Percentiles rank a stretch among this genome's conserved stretches.
Evolutionary conservation across 1,284 basidiomycete species (phyloP).

Genomic region (Papiliotrema laurentii): DNA sequence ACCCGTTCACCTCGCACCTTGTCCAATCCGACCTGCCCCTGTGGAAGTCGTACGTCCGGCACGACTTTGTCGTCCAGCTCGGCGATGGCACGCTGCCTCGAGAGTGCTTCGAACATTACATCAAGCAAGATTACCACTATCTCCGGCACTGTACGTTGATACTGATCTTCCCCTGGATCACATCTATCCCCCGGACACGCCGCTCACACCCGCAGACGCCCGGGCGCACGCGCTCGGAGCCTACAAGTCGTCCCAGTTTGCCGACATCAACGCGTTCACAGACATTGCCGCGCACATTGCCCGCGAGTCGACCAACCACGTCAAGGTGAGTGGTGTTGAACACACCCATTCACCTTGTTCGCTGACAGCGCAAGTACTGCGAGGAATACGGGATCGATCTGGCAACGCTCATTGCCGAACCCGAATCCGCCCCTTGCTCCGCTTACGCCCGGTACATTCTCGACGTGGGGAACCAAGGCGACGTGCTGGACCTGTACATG

Average conservation of each 20-base stretch:
- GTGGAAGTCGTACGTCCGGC: conserved; percentile 72
- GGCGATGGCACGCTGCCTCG: conserved; percentile 65
- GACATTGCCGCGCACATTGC: conserved; percentile 64
- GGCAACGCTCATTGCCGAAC: conserved; percentile 58
- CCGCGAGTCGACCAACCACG: conserved; percentile 69
- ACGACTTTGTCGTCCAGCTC: conserved; percentile 73
- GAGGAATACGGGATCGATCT: conserved; percentile 61
- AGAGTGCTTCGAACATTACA: conserved; percentile 74
- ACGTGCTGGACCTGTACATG: conserved; percentile 68
- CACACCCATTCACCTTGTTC: not conserved
- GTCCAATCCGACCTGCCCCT: conserved; percentile 57
- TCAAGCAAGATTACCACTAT: conserved; percentile 59
- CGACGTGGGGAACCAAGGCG: conserved; percentile 68
- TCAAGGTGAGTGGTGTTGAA: conserved; percentile 44
- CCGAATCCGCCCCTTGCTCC: conserved; percentile 65
- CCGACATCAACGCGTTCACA: conserved; percentile 62
- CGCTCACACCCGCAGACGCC: too few species aligned
- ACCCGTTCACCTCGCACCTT: conserved; percentile 64
- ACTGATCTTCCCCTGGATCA: not conserved
- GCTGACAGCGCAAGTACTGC: conserved; percentile 55
- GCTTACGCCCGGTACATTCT: conserved; percentile 84
- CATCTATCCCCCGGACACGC: conserved; percentile 8
- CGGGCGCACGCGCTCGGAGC: conserved; percentile 61
- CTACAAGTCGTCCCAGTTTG: conserved; percentile 66
- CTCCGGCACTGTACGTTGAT: conserved; percentile 45